Percentiles rank a stretch among this genome's conserved stretches.
phyloP scores from a whole-genome alignment of 164 flowering plant genomes.

The Umbellularia californica region DNA sequence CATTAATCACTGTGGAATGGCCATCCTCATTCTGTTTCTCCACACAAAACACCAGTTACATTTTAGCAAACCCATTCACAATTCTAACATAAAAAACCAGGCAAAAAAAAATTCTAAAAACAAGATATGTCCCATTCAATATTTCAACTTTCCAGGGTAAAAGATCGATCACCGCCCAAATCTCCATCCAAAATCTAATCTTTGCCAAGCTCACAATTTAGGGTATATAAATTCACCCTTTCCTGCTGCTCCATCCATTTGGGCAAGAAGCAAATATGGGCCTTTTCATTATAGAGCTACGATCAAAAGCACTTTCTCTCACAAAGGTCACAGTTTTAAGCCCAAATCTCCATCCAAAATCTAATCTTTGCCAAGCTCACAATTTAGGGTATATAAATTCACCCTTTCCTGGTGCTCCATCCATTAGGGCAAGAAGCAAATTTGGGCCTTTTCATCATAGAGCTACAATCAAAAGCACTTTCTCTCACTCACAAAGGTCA shows the following conservation, averaged over 20 bases:
- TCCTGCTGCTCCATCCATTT: no score
- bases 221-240: background rate
- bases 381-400: background rate
- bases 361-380: background rate
- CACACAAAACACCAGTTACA: background rate
- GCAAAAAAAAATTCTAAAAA: background rate
- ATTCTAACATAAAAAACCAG: background rate
- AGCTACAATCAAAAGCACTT: no score
- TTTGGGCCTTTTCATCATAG: no score
- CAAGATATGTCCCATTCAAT: background rate
- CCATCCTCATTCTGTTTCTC: conserved; percentile 1
- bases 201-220: background rate
- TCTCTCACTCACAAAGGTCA: background rate
- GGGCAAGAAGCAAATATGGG: no score
- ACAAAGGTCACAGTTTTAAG: background rate
- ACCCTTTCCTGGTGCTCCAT: no score
- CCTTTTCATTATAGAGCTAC: no score
- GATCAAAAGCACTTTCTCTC: no score
- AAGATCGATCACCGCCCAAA: background rate
- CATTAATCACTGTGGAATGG: background rate
- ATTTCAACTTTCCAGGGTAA: background rate
- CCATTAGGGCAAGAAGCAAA: no score
- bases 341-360: background rate
- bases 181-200: background rate
- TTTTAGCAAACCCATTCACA: background rate